Conservation (phyloP, 2,329 filamentous ascomycete species). For the Epichloe sibirici region DNA sequence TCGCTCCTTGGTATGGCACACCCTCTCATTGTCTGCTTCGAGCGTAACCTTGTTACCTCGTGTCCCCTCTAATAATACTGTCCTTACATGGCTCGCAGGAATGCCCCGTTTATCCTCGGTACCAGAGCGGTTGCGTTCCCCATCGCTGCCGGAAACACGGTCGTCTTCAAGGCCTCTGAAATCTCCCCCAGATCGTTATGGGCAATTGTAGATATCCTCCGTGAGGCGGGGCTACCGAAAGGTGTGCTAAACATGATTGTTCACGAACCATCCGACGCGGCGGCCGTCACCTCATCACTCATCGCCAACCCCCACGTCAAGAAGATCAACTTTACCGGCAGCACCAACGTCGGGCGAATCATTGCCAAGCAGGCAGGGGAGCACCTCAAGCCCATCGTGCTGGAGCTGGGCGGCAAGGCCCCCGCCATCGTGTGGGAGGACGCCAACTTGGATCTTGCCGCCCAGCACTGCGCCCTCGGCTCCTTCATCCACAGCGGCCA, state of each 20-base stretch:
- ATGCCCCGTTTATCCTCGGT: slow-evolving; percentile 44
- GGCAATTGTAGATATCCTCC: slow-evolving; percentile 50
- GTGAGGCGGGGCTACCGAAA: slow-evolving; percentile 62
- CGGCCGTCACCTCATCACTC: slow-evolving; percentile 52
- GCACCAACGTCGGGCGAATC: slow-evolving; percentile 59
- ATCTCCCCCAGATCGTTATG: slow-evolving; percentile 51
- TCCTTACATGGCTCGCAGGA: slow-evolving; percentile 28
- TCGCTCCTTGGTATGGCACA: slow-evolving; percentile 61
- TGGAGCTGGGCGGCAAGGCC: slow-evolving; percentile 78
- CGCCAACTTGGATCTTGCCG: slow-evolving; percentile 62
- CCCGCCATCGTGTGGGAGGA: slow-evolving; percentile 69
- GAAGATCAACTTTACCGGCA: slow-evolving; percentile 83
- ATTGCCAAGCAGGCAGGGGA: slow-evolving; percentile 59
- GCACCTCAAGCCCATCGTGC: slow-evolving; percentile 63
- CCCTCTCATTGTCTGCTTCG: background rate
- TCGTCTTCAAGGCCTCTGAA: slow-evolving; percentile 62
- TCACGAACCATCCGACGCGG: slow-evolving; percentile 51
- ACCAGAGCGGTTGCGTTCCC: slow-evolving; percentile 46
- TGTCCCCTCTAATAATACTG: background rate
- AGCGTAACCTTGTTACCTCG: too few species aligned
- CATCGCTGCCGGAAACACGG: slow-evolving; percentile 67
- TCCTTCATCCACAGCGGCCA: slow-evolving; percentile 66
- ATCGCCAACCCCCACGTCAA: slow-evolving; percentile 56
- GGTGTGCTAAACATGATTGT: slow-evolving; percentile 67
- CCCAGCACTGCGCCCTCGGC: slow-evolving; percentile 53